Evolutionary conservation across 805 yeast species (phyloP).

Genomic region (Starmerella powellii): DNA sequence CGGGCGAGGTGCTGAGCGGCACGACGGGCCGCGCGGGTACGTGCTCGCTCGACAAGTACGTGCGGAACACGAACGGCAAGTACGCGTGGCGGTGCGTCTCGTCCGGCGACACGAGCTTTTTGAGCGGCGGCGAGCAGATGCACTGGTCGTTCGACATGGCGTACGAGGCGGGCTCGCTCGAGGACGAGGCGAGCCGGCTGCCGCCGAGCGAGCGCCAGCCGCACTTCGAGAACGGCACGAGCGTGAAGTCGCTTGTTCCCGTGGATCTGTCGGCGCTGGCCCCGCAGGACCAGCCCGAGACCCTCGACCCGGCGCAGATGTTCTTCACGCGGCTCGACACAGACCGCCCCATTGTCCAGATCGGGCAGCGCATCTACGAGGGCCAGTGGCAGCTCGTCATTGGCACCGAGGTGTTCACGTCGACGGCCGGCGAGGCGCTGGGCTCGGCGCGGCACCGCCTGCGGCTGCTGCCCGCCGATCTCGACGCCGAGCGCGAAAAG

Average conservation of each 20-base stretch:
- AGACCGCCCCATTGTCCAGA: constrained; percentile 43
- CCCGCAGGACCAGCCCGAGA: constrained; percentile 11
- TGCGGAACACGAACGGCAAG: constrained; percentile 21
- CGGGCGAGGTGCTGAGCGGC: constrained; percentile 57
- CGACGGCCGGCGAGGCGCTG: constrained; percentile 23
- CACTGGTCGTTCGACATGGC: constrained; percentile 43
- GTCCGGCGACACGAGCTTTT: constrained; percentile 65
- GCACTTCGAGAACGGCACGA: background rate
- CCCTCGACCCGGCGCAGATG: constrained; percentile 22
- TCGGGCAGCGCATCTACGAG: constrained; percentile 49
- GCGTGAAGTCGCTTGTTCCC: constrained; percentile 38
- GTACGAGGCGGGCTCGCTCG: constrained; percentile 83
- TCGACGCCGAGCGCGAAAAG: constrained; percentile 1
- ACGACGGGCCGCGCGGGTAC: constrained; percentile 59
- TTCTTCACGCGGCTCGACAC: constrained; percentile 47
- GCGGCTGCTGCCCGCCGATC: constrained; percentile 19
- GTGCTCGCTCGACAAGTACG: constrained; percentile 66
- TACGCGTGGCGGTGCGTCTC: constrained; percentile 47
- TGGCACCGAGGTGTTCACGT: constrained; percentile 56
- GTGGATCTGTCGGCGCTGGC: constrained; percentile 33
- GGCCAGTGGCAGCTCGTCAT: constrained; percentile 67
- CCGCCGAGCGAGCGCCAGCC: no score
- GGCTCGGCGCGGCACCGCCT: constrained; percentile 25
- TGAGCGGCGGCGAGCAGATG: constrained; percentile 78
- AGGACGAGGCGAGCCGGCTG: constrained; percentile 41